Conservation (phyloP, 2,329 filamentous ascomycete species). For the Colletotrichum chrysophilum region DNA sequence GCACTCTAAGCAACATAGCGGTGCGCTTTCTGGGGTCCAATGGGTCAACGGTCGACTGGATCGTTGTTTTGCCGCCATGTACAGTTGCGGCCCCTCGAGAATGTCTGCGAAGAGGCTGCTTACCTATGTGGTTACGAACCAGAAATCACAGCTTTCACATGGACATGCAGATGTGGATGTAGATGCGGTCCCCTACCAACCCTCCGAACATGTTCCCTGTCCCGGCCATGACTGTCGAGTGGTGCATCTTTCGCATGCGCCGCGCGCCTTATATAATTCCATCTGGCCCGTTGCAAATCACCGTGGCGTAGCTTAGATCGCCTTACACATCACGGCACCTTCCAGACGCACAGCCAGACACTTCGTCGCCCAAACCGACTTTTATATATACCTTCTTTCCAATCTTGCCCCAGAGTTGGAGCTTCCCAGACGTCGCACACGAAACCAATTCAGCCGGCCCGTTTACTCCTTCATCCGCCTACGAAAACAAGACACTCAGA, state of each 20-base stretch:
- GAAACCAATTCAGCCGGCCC: neutral
- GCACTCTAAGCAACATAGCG: slow-evolving; percentile 14
- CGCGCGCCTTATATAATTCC: slow-evolving; percentile 21
- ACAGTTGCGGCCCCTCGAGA: neutral
- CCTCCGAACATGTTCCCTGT: slow-evolving; percentile 3
- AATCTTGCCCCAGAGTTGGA: neutral
- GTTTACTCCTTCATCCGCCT: neutral
- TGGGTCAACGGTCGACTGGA: neutral
- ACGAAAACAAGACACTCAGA: neutral
- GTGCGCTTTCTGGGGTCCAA: slow-evolving; percentile 9
- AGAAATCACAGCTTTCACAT: slow-evolving; percentile 9
- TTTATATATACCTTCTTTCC: neutral
- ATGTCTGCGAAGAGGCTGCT: slow-evolving; percentile 12
- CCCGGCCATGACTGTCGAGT: neutral
- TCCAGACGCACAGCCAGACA: neutral
- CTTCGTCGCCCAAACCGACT: neutral
- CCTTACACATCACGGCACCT: slow-evolving; percentile 20
- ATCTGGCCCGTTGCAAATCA: slow-evolving; percentile 12
- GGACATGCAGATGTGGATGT: neutral
- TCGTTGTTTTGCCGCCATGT: slow-evolving; percentile 2
- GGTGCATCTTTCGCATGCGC: neutral
- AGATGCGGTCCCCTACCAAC: neutral
- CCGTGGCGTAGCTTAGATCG: slow-evolving; percentile 5
- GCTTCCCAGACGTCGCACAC: neutral
- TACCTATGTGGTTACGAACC: slow-evolving; percentile 17